Evolutionary conservation across 1,139 yeast species (phyloP).

Genomic region (Trichomonascaceae sp.): DNA sequence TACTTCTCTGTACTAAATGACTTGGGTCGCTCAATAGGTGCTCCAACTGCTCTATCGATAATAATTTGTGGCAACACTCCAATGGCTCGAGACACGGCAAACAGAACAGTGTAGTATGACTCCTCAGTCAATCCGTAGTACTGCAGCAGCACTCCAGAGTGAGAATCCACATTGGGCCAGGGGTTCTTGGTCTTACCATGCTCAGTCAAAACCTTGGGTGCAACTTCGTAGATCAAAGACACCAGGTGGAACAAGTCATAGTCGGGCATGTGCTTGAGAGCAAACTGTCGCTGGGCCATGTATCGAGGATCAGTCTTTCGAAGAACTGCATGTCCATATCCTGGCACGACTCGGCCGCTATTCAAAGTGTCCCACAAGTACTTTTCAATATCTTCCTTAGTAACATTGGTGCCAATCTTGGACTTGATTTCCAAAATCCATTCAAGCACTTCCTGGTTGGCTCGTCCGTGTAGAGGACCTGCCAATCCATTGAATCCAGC

Average conservation of each 20-base stretch:
- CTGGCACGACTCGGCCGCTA: conserved; percentile 95
- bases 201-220: conserved; percentile 48
- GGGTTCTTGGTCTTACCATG: conserved; percentile 64
- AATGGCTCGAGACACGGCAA: conserved; percentile 53
- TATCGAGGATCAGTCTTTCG: conserved; percentile 98
- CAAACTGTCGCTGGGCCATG: conserved; percentile 97
- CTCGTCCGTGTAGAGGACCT: conserved; percentile 98
- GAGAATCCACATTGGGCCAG: conserved; percentile 58
- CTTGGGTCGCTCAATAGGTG: conserved; percentile 62
- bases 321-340: conserved; percentile 96
- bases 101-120: conserved; percentile 52
- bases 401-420: conserved; percentile 67
- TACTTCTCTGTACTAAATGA: conserved; percentile 42
- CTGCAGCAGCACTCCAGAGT: conserved; percentile 51
- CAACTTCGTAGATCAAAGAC: conserved; percentile 51
- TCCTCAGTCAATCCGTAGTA: conserved; percentile 54
- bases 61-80: conserved; percentile 55
- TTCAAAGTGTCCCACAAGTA: conserved; percentile 92
- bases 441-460: conserved; percentile 97
- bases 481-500: conserved; percentile 98
- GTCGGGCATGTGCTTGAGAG: conserved; percentile 95
- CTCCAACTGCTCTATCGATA: conserved; percentile 54
- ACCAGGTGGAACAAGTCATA: conserved; percentile 92
- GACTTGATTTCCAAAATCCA: conserved; percentile 85
- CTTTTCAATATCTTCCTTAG: conserved; percentile 78